A percentile compares a stretch with the other conserved stretches of the same genome.
Conservation (phyloP, 73 alveolate genomes). For the Uronychia setigera region DNA sequence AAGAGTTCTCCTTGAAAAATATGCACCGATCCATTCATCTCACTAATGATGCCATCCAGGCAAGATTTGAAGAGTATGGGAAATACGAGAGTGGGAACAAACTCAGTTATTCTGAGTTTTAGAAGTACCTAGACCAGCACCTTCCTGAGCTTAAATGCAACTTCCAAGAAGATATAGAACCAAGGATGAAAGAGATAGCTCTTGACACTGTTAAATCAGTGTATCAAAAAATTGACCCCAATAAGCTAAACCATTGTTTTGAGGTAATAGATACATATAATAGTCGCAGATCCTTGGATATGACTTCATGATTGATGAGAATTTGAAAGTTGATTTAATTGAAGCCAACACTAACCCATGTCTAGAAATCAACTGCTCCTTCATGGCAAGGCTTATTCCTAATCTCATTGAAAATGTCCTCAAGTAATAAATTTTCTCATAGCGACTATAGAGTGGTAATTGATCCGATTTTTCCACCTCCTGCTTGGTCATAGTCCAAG, state of each 20-base stretch:
- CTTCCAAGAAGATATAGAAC: conserved; percentile 56
- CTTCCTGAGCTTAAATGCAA: conserved; percentile 58
- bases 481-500: conserved; percentile 45
- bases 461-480: conserved; percentile 69
- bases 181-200: conserved; percentile 81
- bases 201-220: conserved; percentile 75
- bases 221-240: conserved; percentile 68
- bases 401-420: too few species aligned
- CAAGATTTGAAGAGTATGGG: conserved; percentile 93
- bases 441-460: conserved; percentile 52
- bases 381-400: too few species aligned
- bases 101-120: conserved; percentile 76
- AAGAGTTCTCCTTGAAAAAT: conserved; percentile 89
- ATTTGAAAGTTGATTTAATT: conserved; percentile 71
- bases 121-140: conserved; percentile 74
- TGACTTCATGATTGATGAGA: conserved; percentile 89
- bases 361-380: too few species aligned
- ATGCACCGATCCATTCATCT: conserved; percentile 86
- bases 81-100: conserved; percentile 92
- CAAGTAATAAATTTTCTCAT: too few species aligned
- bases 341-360: too few species aligned
- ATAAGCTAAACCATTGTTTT: conserved; percentile 67
- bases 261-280: conserved; percentile 20
- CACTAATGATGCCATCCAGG: conserved; percentile 97
- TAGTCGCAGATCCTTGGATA: conserved; percentile 67